A percentile compares a stretch with the other conserved stretches of the same genome.
Conservation (phyloP, 129 eudicot genomes). For the Tagetes erecta region DNA sequence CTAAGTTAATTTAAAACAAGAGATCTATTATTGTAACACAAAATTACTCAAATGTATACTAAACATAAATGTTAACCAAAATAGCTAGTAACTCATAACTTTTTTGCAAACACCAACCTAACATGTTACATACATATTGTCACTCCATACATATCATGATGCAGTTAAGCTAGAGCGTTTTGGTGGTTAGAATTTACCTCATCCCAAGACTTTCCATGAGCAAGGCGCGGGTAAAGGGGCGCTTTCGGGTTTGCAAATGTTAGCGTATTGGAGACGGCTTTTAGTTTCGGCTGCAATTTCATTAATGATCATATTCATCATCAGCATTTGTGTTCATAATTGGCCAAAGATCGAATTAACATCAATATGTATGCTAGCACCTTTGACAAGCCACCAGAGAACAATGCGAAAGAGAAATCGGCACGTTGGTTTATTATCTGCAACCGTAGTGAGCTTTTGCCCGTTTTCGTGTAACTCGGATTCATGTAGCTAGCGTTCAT, state of each 20-base stretch:
- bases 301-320: background rate
- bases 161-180: background rate
- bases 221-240: slow-evolving; percentile 79
- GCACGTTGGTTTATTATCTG: slow-evolving; percentile 78
- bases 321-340: background rate
- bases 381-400: slow-evolving; percentile 67
- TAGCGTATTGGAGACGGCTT: slow-evolving; percentile 58
- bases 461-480: slow-evolving; percentile 49
- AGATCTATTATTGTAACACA: background rate
- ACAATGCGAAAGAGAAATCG: slow-evolving; percentile 74
- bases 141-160: no score
- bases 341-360: background rate
- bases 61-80: no score
- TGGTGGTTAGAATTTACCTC: slow-evolving; percentile 44
- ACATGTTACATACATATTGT: no score
- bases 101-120: no score
- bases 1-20: background rate
- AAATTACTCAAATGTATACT: no score
- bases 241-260: slow-evolving; percentile 69
- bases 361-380: slow-evolving; percentile 31
- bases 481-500: slow-evolving; percentile 52
- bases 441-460: slow-evolving; percentile 52
- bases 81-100: no score
- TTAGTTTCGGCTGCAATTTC: slow-evolving; percentile 58
- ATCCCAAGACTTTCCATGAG: slow-evolving; percentile 76